phyloP scores from a whole-genome alignment of 2,329 filamentous ascomycete genomes.

The Alternaria postmessia region DNA sequence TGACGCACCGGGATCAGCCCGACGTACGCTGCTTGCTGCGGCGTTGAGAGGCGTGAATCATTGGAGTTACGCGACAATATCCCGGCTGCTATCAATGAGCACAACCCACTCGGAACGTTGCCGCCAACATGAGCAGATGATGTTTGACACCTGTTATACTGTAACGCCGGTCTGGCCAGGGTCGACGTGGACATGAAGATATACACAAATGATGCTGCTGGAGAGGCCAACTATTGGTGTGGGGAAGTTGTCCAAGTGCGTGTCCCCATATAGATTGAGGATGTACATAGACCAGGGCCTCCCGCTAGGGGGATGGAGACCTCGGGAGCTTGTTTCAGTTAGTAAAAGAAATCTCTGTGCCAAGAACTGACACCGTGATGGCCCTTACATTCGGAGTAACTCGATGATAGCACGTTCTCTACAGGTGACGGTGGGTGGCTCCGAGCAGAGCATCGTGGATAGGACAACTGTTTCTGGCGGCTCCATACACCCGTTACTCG shows the following conservation, averaged over 20 bases:
- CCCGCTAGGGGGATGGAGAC: constrained; percentile 20
- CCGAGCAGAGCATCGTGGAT: constrained; percentile 9
- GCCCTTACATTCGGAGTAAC: constrained; percentile 11
- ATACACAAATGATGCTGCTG: background rate
- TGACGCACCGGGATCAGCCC: constrained; percentile 34
- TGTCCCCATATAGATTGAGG: constrained; percentile 8
- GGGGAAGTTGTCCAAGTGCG: constrained; percentile 7
- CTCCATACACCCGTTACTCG: constrained; percentile 2
- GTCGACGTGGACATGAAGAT: constrained; percentile 5
- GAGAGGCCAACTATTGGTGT: constrained; percentile 3
- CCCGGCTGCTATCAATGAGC: constrained; percentile 18
- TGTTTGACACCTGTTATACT: background rate
- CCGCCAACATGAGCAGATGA: background rate
- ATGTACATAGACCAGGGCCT: constrained; percentile 7
- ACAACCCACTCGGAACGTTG: background rate
- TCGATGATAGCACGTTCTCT: constrained; percentile 13
- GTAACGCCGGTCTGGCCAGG: background rate
- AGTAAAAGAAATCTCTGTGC: constrained; percentile 30
- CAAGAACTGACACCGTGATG: constrained; percentile 26
- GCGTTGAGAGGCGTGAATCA: constrained; percentile 28
- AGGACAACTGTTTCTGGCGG: constrained; percentile 18
- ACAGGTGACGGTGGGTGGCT: constrained; percentile 12
- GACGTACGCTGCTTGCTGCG: constrained; percentile 21
- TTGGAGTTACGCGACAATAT: constrained; percentile 31
- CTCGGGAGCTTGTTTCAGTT: constrained; percentile 30